A percentile compares a stretch with the other conserved stretches of the same genome.
Conservation (phyloP, 2,329 filamentous ascomycete genomes). For the Podosphaera fusca region DNA sequence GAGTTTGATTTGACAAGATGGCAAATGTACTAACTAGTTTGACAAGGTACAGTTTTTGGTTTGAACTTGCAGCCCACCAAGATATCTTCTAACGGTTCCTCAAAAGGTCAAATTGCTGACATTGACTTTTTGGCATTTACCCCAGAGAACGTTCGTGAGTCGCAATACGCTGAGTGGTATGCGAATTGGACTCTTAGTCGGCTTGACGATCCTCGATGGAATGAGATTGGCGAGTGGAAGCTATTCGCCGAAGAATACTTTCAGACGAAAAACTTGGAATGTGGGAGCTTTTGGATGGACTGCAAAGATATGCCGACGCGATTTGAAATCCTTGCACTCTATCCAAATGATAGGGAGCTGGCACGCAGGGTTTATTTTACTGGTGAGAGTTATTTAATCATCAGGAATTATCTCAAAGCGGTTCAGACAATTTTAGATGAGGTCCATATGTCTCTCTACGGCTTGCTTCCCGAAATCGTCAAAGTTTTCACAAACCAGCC, state of each 20-base stretch:
- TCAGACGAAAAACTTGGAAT: constrained; percentile 3
- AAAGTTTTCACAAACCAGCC: constrained; percentile 1
- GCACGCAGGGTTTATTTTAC: constrained; percentile 4
- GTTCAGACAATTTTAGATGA: constrained; percentile 1
- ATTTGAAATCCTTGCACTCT: not conserved
- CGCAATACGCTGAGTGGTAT: constrained; percentile 3
- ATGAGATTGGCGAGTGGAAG: constrained; percentile 3
- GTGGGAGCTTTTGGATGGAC: constrained; percentile 1
- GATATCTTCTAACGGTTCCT: no score
- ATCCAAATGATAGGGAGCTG: constrained; percentile 2
- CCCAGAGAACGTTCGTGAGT: constrained; percentile 2
- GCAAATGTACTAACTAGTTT: no score
- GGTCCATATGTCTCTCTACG: not conserved
- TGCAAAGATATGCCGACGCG: constrained; percentile 2
- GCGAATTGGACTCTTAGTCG: constrained; percentile 2
- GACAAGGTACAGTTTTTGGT: no score
- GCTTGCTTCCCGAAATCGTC: constrained; percentile 2
- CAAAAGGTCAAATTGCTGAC: not conserved
- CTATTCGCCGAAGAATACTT: constrained; percentile 2
- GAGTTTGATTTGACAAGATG: no score
- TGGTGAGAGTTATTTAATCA: constrained; percentile 1
- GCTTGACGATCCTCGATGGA: constrained; percentile 1
- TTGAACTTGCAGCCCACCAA: no score
- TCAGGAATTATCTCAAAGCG: constrained; percentile 2
- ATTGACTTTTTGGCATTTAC: constrained; percentile 3